A percentile compares a stretch with the other conserved stretches of the same genome.
Evolutionary conservation across 2,329 filamentous ascomycete species (phyloP).

Genomic region (Xylaria sp.): DNA sequence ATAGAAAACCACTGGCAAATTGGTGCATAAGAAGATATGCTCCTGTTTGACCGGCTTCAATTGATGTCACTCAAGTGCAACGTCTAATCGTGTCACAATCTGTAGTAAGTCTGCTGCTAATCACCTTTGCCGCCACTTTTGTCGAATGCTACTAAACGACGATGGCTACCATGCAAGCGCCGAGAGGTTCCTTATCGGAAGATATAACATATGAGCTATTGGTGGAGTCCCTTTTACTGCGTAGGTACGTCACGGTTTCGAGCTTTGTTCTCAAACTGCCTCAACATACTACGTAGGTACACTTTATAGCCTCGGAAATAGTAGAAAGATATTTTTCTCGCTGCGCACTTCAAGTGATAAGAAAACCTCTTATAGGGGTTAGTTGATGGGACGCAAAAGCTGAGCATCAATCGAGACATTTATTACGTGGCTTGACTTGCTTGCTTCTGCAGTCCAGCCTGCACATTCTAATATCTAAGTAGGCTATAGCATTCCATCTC

Average conservation of each 20-base stretch:
- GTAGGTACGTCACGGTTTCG: not conserved
- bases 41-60: not conserved
- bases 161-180: not conserved
- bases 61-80: not conserved
- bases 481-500: conserved; percentile 23
- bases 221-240: not conserved
- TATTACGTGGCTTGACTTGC: conserved; percentile 21
- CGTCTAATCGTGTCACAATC: not conserved
- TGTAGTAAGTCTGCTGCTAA: not conserved
- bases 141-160: not conserved
- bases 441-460: conserved; percentile 17
- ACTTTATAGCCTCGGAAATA: not conserved
- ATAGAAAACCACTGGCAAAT: not conserved
- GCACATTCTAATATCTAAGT: not conserved
- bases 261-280: not conserved
- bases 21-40: not conserved
- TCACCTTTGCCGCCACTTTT: no score
- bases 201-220: not conserved
- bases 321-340: not conserved
- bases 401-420: conserved; percentile 14
- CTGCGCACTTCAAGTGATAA: not conserved
- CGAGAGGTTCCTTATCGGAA: not conserved
- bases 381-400: conserved; percentile 1
- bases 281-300: not conserved
- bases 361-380: not conserved